These are phyloP conservation scores for Nemania bipapillata DNA, from an alignment of 2,329 filamentous ascomycete species.

Conservation along the genomic window DNA sequence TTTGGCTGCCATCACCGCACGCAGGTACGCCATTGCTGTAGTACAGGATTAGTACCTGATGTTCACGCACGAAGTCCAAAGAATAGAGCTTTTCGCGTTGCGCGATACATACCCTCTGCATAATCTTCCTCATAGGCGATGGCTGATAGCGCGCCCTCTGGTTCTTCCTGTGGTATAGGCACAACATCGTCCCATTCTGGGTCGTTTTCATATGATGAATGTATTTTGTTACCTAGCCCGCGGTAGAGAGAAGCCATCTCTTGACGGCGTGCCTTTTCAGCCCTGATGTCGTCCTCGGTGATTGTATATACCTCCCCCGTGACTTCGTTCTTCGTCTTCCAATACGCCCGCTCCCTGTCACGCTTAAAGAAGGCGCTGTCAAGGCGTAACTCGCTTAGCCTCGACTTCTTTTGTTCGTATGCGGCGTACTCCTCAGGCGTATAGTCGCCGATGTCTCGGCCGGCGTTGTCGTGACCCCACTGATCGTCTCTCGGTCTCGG, in stretches of 20 bases:
- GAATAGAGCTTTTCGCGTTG: background rate
- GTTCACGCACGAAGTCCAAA: background rate
- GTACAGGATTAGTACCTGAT: slow-evolving; percentile 23
- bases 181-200: slow-evolving; percentile 85
- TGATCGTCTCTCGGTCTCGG: slow-evolving; percentile 46
- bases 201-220: slow-evolving; percentile 67
- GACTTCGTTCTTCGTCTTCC: slow-evolving; percentile 39
- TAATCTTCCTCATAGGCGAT: slow-evolving; percentile 94
- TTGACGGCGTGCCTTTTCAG: slow-evolving; percentile 60
- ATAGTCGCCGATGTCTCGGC: slow-evolving; percentile 62
- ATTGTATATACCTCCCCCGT: slow-evolving; percentile 32
- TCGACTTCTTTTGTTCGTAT: slow-evolving; percentile 56
- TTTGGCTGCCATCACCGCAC: slow-evolving; percentile 89
- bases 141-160: slow-evolving; percentile 83
- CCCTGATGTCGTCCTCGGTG: slow-evolving; percentile 56
- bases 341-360: slow-evolving; percentile 42
- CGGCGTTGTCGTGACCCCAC: slow-evolving; percentile 65
- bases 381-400: slow-evolving; percentile 58
- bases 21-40: slow-evolving; percentile 86
- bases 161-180: slow-evolving; percentile 85
- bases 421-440: slow-evolving; percentile 59
- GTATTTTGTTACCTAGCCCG: slow-evolving; percentile 62
- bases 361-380: slow-evolving; percentile 60
- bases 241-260: slow-evolving; percentile 64
- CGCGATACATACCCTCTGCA: slow-evolving; percentile 70